Evolutionary conservation across 1,139 yeast species (phyloP).

Genomic region (Saccharomyces hybrid): DNA sequence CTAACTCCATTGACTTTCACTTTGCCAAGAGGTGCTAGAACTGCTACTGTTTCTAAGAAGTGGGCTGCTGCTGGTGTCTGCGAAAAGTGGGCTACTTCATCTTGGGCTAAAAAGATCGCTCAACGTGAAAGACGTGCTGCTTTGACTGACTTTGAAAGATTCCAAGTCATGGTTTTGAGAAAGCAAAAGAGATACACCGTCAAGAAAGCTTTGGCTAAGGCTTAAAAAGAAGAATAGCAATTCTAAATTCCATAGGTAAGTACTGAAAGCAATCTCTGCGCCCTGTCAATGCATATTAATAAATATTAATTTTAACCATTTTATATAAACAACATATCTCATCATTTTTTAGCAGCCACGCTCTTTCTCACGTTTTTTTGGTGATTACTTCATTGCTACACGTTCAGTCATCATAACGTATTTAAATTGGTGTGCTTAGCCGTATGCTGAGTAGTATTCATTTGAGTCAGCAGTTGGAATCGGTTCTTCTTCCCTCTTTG

Average conservation of each 20-base stretch:
- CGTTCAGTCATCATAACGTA: too few species aligned
- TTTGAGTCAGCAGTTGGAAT: too few species aligned
- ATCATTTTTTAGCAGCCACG: too few species aligned
- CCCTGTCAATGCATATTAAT: neutral
- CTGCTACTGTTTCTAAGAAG: too few species aligned
- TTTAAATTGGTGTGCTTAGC: too few species aligned
- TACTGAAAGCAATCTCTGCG: neutral
- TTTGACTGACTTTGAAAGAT: conserved; percentile 96
- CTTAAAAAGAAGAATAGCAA: too few species aligned
- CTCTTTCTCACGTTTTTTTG: neutral
- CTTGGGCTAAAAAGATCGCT: conserved; percentile 98
- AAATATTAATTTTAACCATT: neutral
- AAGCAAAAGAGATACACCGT: conserved; percentile 94
- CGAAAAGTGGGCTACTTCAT: conserved; percentile 84
- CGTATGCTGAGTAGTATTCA: too few species aligned
- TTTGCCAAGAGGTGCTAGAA: too few species aligned
- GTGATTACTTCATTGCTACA: neutral
- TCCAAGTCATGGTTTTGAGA: conserved; percentile 96
- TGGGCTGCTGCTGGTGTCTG: conserved; percentile 82
- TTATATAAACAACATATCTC: too few species aligned
- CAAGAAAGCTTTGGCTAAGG: too few species aligned
- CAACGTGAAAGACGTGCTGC: conserved; percentile 87
- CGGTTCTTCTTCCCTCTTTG: too few species aligned
- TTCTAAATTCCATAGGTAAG: neutral
- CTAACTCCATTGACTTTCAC: too few species aligned